Conservation (phyloP, 345 rosid species). For the Gossypium stocksii region DNA sequence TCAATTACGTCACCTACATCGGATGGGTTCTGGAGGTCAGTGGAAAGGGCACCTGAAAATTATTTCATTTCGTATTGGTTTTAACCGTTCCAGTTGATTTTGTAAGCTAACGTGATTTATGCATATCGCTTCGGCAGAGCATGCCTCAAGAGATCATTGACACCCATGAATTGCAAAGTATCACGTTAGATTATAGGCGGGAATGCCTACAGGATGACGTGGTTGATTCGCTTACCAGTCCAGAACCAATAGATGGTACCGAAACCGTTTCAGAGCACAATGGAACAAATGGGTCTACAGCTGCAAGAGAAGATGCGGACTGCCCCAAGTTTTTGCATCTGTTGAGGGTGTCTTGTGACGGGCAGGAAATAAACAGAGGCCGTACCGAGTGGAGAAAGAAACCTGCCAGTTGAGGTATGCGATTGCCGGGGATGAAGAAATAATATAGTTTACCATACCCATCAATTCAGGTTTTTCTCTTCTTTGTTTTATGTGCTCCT, state of each 20-base stretch:
- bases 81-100: background rate
- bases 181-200: slow-evolving; percentile 83
- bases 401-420: slow-evolving; percentile 35
- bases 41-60: background rate
- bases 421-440: background rate
- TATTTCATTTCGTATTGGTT: background rate
- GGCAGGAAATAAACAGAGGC: slow-evolving; percentile 83
- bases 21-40: slow-evolving; percentile 95
- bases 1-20: slow-evolving; percentile 82
- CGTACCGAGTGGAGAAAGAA: slow-evolving; percentile 89
- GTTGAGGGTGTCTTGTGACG: slow-evolving; percentile 62
- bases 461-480: background rate
- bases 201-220: slow-evolving; percentile 89
- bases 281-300: slow-evolving; percentile 57
- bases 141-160: slow-evolving; percentile 86
- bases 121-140: slow-evolving; percentile 50
- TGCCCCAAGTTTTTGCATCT: slow-evolving; percentile 60
- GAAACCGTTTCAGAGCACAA: slow-evolving; percentile 28
- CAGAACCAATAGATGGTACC: slow-evolving; percentile 27
- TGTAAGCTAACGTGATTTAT: background rate
- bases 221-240: slow-evolving; percentile 76
- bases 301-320: slow-evolving; percentile 22
- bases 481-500: background rate
- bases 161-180: slow-evolving; percentile 75
- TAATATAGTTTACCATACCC: background rate